These are phyloP conservation scores for Mikania micrantha DNA, from an alignment of 129 eudicot genomes.

Conservation along the genomic window DNA sequence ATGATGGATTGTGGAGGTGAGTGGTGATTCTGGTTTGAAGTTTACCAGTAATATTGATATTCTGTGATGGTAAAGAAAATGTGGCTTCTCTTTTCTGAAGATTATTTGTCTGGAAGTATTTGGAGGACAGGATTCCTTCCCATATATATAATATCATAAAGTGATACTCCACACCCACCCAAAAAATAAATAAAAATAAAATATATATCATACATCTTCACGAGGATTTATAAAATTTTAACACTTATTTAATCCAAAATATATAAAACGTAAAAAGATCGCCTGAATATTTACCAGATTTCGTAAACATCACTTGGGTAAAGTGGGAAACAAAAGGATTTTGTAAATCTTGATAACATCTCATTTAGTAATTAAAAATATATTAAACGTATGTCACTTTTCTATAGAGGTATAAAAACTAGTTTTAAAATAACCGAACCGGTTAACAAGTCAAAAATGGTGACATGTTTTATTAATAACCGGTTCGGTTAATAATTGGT, in stretches of 20 bases:
- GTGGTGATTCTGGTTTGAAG: conserved; percentile 35
- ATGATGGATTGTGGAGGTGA: conserved; percentile 2
- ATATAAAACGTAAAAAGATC: neutral
- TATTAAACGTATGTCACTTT: too few species aligned
- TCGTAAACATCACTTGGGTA: neutral
- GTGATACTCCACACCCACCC: conserved; percentile 26
- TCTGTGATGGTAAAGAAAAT: conserved; percentile 56
- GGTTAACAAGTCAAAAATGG: too few species aligned
- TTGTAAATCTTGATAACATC: neutral
- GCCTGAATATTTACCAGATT: neutral
- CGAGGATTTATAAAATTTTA: conserved; percentile 14
- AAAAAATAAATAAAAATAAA: too few species aligned
- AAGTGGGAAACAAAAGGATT: neutral
- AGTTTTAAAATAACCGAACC: too few species aligned
- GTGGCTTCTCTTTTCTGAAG: conserved; percentile 70
- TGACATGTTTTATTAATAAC: too few species aligned
- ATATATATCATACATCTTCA: too few species aligned
- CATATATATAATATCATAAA: conserved; percentile 24
- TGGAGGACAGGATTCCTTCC: conserved; percentile 71
- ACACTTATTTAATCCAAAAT: too few species aligned
- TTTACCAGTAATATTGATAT: conserved; percentile 23
- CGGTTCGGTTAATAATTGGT: too few species aligned
- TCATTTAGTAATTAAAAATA: too few species aligned
- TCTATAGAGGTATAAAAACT: too few species aligned
- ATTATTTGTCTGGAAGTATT: conserved; percentile 68